These are phyloP conservation scores for Paxillus involutus DNA, from an alignment of 768 basidiomycete species.

Conservation along the genomic window DNA sequence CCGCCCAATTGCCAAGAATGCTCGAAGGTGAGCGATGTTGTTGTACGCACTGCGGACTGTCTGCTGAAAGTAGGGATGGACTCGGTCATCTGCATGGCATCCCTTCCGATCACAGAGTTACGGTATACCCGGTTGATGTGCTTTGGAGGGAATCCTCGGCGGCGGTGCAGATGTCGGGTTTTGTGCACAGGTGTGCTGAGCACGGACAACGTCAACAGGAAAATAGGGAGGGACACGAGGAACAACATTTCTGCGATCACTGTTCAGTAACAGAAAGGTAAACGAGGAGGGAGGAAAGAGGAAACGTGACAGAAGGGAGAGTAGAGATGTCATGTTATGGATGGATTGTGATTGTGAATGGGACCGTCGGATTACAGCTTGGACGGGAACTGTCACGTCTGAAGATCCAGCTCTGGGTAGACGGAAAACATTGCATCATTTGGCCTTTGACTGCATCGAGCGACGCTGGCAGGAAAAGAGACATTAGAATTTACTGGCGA, in stretches of 20 bases:
- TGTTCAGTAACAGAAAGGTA: neutral
- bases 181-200: constrained; percentile 14
- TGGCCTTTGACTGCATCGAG: constrained; percentile 5
- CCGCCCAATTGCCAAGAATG: neutral
- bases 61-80: constrained; percentile 1
- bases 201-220: constrained; percentile 4
- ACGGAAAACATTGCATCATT: neutral
- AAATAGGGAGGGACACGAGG: neutral
- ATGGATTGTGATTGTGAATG: constrained; percentile 6
- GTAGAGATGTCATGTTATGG: neutral
- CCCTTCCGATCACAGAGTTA: no score
- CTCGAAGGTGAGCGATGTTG: neutral
- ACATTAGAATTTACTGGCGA: neutral
- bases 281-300: neutral
- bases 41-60: constrained; percentile 8
- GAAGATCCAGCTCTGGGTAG: no score
- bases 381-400: neutral
- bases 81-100: neutral
- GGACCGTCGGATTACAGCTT: constrained; percentile 8
- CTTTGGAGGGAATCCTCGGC: neutral
- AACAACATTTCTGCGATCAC: constrained; percentile 11
- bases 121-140: neutral
- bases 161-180: neutral
- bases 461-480: no score
- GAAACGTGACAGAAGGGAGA: constrained; percentile 19